Conservation (phyloP, 768 basidiomycete genomes). For the Calvatia gigantea region DNA sequence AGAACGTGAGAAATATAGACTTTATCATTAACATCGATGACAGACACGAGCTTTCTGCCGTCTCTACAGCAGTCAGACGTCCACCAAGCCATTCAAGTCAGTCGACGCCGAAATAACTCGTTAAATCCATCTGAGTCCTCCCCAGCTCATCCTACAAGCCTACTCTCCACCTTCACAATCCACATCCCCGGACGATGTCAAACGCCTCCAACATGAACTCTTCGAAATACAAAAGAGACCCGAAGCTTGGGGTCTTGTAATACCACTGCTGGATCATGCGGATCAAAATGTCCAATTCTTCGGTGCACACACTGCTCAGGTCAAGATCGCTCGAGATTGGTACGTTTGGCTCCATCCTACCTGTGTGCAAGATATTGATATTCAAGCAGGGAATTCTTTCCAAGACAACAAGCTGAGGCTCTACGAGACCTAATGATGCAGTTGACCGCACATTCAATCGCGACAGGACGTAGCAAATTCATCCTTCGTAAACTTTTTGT, state of each 20-base stretch:
- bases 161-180: constrained; percentile 48
- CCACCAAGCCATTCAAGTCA: constrained; percentile 57
- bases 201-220: constrained; percentile 64
- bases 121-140: constrained; percentile 7
- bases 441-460: constrained; percentile 63
- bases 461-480: constrained; percentile 56
- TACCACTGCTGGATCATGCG: constrained; percentile 66
- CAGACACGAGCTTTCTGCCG: constrained; percentile 47
- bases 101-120: constrained; percentile 25
- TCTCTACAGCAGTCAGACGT: constrained; percentile 48
- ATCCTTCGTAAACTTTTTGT: constrained; percentile 87
- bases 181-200: constrained; percentile 55
- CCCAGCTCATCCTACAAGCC: constrained; percentile 66
- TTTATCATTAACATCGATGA: constrained; percentile 19
- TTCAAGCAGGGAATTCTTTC: constrained; percentile 66
- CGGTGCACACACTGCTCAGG: constrained; percentile 89
- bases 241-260: constrained; percentile 82
- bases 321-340: constrained; percentile 94
- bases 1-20: constrained; percentile 7
- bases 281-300: constrained; percentile 92
- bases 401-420: constrained; percentile 49
- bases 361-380: constrained; percentile 8
- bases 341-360: constrained; percentile 29
- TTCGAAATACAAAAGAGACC: constrained; percentile 73
- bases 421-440: constrained; percentile 69